Percentiles rank a stretch among this genome's conserved stretches.
phyloP scores from a whole-genome alignment of 352 stramenopile genomes.

The Phytopythium litorale region DNA sequence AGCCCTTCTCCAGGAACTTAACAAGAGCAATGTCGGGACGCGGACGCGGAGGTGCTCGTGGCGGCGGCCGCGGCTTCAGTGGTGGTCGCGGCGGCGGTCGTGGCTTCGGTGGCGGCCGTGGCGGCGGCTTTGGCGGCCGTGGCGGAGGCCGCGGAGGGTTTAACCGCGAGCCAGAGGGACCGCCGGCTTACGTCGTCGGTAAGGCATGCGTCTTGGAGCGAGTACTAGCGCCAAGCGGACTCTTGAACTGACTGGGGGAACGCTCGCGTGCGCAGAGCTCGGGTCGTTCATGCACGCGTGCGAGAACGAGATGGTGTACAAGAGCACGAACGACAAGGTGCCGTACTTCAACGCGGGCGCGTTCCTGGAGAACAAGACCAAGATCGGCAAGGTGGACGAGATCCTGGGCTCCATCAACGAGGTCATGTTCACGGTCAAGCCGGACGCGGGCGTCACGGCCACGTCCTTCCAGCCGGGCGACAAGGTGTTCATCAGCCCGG shows the following conservation, averaged over 20 bases:
- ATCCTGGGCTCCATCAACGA: slow-evolving; percentile 97
- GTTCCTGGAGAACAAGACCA: slow-evolving; percentile 99
- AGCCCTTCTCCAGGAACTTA: slow-evolving; percentile 2
- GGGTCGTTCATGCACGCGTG: slow-evolving; percentile 96
- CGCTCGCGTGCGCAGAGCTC: slow-evolving; percentile 66
- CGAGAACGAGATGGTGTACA: slow-evolving; percentile 98
- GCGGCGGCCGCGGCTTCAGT: slow-evolving; percentile 32
- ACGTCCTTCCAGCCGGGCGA: slow-evolving; percentile 96
- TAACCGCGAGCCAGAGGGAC: slow-evolving; percentile 57
- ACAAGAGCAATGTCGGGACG: slow-evolving; percentile 50
- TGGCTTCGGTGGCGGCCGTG: slow-evolving; percentile 7
- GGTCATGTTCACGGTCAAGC: slow-evolving; percentile 97
- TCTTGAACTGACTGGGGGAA: neutral
- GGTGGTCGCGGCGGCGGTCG: slow-evolving; percentile 16
- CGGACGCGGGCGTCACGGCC: slow-evolving; percentile 91
- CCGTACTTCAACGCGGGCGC: slow-evolving; percentile 99
- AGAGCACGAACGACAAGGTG: slow-evolving; percentile 94
- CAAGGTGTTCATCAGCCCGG: slow-evolving; percentile 96
- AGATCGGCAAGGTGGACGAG: slow-evolving; percentile 99
- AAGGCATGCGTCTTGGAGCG: slow-evolving; percentile 8
- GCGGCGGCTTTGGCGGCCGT: neutral
- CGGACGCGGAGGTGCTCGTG: slow-evolving; percentile 41
- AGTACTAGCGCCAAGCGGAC: neutral
- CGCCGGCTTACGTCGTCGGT: slow-evolving; percentile 71
- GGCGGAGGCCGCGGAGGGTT: slow-evolving; percentile 28